Evolutionary conservation across 1,284 basidiomycete genomes (phyloP).

Genomic region (Sporisorium exsertum): DNA sequence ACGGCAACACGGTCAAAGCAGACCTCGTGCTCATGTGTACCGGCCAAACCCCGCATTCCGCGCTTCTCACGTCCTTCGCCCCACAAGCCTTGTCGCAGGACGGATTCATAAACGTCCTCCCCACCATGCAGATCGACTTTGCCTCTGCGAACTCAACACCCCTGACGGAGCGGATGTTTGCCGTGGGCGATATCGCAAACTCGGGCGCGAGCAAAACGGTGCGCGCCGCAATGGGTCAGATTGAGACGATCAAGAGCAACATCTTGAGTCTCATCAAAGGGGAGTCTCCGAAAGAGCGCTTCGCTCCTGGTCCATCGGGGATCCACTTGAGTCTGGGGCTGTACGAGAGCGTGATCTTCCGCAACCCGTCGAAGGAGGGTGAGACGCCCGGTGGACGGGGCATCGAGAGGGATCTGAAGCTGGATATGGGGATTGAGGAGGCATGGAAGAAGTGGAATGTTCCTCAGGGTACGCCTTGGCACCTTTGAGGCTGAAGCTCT

Average conservation of each 20-base stretch:
- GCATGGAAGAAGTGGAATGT: conserved; percentile 31
- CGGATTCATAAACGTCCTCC: conserved; percentile 44
- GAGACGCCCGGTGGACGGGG: conserved; percentile 18
- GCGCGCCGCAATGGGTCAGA: conserved; percentile 37
- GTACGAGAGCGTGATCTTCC: conserved; percentile 47
- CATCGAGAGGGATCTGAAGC: conserved; percentile 27
- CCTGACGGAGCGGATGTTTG: conserved; percentile 21
- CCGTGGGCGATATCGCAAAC: conserved; percentile 43
- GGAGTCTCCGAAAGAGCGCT: neutral
- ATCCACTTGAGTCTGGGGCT: conserved; percentile 42
- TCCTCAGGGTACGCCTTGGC: conserved; percentile 42
- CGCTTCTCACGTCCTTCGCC: conserved; percentile 20
- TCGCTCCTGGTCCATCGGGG: conserved; percentile 23
- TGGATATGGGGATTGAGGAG: conserved; percentile 37
- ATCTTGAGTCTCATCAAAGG: conserved; percentile 29
- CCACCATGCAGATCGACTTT: conserved; percentile 41
- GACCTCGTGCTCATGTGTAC: conserved; percentile 51
- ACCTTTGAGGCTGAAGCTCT: conserved; percentile 5
- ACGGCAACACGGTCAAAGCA: conserved; percentile 23
- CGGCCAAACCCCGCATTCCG: conserved; percentile 48
- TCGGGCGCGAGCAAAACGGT: conserved; percentile 46
- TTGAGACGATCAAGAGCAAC: conserved; percentile 39
- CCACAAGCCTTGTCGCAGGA: conserved; percentile 21
- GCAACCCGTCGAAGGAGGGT: conserved; percentile 19
- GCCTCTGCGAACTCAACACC: neutral